These are phyloP conservation scores for Geotrichum citri-aurantii DNA, from an alignment of 1,139 yeast genomes.

Conservation along the genomic window DNA sequence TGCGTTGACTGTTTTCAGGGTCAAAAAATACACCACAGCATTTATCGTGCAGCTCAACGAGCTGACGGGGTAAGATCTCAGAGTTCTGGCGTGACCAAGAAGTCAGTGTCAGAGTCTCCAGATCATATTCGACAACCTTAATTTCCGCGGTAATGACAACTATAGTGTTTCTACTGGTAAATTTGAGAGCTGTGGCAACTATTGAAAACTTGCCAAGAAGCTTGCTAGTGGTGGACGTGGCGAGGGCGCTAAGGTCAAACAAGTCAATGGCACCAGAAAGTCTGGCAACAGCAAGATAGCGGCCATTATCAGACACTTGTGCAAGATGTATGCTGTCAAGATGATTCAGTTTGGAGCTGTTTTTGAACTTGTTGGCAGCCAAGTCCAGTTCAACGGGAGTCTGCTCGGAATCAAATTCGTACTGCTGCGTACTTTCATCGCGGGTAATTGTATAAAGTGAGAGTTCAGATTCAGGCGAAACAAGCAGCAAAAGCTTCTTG, in stretches of 20 bases:
- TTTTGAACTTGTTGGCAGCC: slow-evolving; percentile 37
- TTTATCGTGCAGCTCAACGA: slow-evolving; percentile 55
- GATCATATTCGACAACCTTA: slow-evolving; percentile 61
- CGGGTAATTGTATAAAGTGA: slow-evolving; percentile 42
- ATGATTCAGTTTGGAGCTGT: slow-evolving; percentile 25
- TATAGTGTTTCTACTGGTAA: slow-evolving; percentile 50
- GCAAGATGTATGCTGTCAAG: slow-evolving; percentile 47
- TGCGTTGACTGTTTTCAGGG: slow-evolving; percentile 37
- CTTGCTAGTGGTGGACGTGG: slow-evolving; percentile 18
- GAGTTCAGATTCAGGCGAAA: slow-evolving; percentile 63
- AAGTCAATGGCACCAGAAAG: slow-evolving; percentile 63
- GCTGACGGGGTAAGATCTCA: slow-evolving; percentile 65
- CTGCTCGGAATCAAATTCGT: slow-evolving; percentile 11
- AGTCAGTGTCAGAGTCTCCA: slow-evolving; percentile 43
- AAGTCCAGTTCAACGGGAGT: slow-evolving; percentile 19
- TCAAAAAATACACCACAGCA: slow-evolving; percentile 65
- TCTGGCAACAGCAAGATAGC: slow-evolving; percentile 51
- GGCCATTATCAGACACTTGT: slow-evolving; percentile 43
- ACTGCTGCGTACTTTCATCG: slow-evolving; percentile 17
- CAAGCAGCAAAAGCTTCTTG: slow-evolving; percentile 41
- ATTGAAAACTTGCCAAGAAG: slow-evolving; percentile 47
- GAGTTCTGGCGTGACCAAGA: slow-evolving; percentile 77
- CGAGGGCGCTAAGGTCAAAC: slow-evolving; percentile 32
- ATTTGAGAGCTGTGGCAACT: slow-evolving; percentile 57
- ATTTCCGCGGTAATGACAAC: slow-evolving; percentile 69